A percentile compares a stretch with the other conserved stretches of the same genome.
Evolutionary conservation across 768 basidiomycete species (phyloP).

Genomic region (Agaricus blazei): DNA sequence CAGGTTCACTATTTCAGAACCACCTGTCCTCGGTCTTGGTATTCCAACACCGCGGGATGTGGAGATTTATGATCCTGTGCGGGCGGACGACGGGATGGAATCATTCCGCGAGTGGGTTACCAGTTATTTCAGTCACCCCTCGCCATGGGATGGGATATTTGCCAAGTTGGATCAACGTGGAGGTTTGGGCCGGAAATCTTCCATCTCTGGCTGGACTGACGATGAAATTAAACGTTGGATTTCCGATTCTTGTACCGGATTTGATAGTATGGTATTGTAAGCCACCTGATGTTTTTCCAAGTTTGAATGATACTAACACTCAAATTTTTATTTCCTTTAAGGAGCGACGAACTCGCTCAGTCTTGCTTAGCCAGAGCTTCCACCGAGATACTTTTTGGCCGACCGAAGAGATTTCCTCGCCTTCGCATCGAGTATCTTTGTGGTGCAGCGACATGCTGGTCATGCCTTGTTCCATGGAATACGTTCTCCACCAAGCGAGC

Average conservation of each 20-base stretch:
- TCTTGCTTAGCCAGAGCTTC: neutral
- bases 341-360: neutral
- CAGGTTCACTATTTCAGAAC: neutral
- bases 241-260: neutral
- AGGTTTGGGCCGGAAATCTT: neutral
- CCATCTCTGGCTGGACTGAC: neutral
- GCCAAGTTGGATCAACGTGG: neutral
- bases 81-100: neutral
- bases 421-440: neutral
- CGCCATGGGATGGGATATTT: neutral
- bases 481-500: neutral
- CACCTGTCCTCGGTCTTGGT: neutral
- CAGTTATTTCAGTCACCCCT: neutral
- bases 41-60: neutral
- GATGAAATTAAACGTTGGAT: neutral
- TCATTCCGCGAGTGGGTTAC: neutral
- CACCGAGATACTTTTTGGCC: neutral
- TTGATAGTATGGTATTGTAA: neutral
- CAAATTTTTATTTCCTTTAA: neutral
- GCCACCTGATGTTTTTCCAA: neutral
- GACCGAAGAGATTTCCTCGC: neutral
- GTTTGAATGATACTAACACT: neutral
- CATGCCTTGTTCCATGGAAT: neutral
- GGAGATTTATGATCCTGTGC: neutral
- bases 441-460: neutral